Percentiles rank a stretch among this genome's conserved stretches.
phyloP scores from a whole-genome alignment of 345 rosid species.

The Lenwebbia sp. region DNA sequence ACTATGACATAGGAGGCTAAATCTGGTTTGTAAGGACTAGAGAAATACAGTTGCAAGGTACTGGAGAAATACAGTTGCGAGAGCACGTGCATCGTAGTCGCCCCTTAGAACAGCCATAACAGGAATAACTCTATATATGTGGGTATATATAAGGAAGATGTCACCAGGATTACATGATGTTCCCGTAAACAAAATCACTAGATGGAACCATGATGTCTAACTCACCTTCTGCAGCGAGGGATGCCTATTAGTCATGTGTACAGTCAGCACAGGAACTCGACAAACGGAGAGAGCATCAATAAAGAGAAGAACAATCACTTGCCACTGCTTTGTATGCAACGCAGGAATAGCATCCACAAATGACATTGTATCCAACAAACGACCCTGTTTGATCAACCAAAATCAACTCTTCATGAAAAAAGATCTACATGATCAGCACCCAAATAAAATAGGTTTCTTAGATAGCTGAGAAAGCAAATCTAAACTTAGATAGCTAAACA shows the following conservation, averaged over 20 bases:
- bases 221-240: constrained; percentile 45
- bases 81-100: neutral
- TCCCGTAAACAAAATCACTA: neutral
- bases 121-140: neutral
- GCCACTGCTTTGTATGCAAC: constrained; percentile 65
- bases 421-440: neutral
- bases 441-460: neutral
- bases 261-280: constrained; percentile 52
- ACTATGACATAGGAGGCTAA: neutral
- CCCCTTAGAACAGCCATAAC: neutral
- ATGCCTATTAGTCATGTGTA: constrained; percentile 33
- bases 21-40: neutral
- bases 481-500: neutral
- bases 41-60: neutral
- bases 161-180: neutral
- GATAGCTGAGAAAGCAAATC: neutral
- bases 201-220: neutral
- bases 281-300: constrained; percentile 69
- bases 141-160: neutral
- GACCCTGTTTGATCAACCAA: constrained; percentile 27
- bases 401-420: neutral
- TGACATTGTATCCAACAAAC: constrained; percentile 76
- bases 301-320: constrained; percentile 59
- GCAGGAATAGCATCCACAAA: constrained; percentile 66
- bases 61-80: neutral